Evolutionary conservation across 2,329 filamentous ascomycete species (phyloP).

Genomic region (Corynespora cassiicola): DNA sequence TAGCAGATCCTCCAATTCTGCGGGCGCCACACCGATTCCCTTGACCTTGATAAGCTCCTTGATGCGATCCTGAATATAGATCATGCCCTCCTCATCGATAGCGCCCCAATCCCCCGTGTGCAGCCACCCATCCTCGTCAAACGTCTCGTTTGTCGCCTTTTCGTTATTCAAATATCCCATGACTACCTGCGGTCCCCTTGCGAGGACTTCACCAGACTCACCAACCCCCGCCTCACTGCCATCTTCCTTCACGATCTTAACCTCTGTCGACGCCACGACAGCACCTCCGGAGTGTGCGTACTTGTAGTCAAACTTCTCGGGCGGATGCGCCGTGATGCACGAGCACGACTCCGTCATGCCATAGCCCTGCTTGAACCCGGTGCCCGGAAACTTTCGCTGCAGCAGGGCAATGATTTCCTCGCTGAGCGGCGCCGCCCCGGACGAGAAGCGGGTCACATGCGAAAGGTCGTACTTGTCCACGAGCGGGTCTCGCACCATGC

Average conservation of each 20-base stretch:
- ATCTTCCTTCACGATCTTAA: constrained; percentile 65
- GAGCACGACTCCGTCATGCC: constrained; percentile 72
- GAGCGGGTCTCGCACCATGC: constrained; percentile 63
- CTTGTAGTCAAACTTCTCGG: constrained; percentile 61
- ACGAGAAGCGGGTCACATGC: constrained; percentile 63
- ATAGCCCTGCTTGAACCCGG: constrained; percentile 70
- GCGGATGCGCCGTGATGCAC: constrained; percentile 68
- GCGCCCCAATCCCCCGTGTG: constrained; percentile 66
- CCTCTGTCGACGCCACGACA: constrained; percentile 64
- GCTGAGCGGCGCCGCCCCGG: constrained; percentile 66
- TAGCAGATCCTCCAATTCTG: constrained; percentile 69
- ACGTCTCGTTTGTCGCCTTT: constrained; percentile 52
- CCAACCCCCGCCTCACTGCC: constrained; percentile 60
- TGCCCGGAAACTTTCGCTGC: constrained; percentile 62
- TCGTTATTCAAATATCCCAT: constrained; percentile 59
- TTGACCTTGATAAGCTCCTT: constrained; percentile 76
- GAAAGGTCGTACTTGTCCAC: constrained; percentile 63
- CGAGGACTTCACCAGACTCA: constrained; percentile 60
- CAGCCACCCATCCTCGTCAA: constrained; percentile 57
- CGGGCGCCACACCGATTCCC: constrained; percentile 67
- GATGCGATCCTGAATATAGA: constrained; percentile 67
- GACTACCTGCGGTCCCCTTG: constrained; percentile 55
- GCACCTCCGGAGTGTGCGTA: constrained; percentile 64
- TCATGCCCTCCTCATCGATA: constrained; percentile 62
- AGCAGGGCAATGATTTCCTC: constrained; percentile 65